Conservation (phyloP, 257 asterid genomes). For the Solanum verrucosum region DNA sequence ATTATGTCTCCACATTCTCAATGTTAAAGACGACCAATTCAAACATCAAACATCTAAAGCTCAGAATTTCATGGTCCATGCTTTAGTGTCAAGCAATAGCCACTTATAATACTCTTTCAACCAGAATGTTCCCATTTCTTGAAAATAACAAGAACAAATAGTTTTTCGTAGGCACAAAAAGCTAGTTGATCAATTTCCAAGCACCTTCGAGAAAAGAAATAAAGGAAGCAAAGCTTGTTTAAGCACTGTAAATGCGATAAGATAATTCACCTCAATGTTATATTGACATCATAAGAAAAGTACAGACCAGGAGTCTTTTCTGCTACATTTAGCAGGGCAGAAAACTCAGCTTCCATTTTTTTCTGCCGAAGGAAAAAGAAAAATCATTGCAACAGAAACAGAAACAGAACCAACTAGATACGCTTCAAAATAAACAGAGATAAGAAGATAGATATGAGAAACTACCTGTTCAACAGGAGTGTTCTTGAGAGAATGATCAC, state of each 20-base stretch:
- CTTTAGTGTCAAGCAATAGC: neutral
- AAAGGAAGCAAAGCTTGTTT: neutral
- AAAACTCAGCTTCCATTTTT: conserved; percentile 69
- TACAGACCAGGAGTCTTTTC: conserved; percentile 70
- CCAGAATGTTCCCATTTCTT: neutral
- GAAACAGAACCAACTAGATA: conserved; percentile 4
- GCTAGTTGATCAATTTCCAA: neutral
- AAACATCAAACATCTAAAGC: neutral
- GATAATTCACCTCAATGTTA: conserved; percentile 68
- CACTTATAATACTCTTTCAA: neutral
- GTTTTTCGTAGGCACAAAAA: neutral
- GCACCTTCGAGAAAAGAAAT: neutral
- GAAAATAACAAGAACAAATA: neutral
- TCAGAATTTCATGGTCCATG: neutral
- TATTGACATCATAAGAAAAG: conserved; percentile 86
- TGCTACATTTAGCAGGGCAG: conserved; percentile 54
- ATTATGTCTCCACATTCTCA: neutral
- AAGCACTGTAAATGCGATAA: neutral
- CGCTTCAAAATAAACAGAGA: neutral
- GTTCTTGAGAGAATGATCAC: conserved; percentile 70
- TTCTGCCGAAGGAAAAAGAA: conserved; percentile 36
- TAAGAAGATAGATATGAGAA: neutral
- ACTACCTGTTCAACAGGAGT: conserved; percentile 70
- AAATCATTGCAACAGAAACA: conserved; percentile 5
- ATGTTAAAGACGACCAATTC: neutral